Base-by-base conservation (phyloP, 2,329 filamentous ascomycete species). In the Cordyceps sp. region DNA sequence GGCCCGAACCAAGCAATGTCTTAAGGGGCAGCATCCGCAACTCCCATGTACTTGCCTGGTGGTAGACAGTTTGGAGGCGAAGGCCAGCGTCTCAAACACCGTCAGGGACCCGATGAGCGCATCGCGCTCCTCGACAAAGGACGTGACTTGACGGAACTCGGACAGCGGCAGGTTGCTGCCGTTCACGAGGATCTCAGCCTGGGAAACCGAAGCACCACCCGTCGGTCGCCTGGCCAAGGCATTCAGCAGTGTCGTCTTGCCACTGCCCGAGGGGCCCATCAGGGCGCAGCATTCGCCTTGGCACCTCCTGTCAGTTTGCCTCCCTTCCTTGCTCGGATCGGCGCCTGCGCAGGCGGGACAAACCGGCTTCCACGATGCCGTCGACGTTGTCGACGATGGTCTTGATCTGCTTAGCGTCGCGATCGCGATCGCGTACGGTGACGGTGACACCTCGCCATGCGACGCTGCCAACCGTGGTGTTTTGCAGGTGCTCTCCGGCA, bases 41-140 rank as follows among this genome's bases (percentile, higher is more conserved):
- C n/a, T n/a, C n/a, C n/a, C n/a, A n/a, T n/a, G n/a, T n/a, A n/a
- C 53, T 41, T 53, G 69, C 69, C 59, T 62, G 1, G 66, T 48
- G 52, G 42, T 78, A 43, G 37, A 73, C 55, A 92, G 66, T 19
- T 77, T 68, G 0, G 82, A 79, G 0, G 82, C 77, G 50, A 92
- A 92, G 39, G 73, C 58, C 37, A 93, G 57, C 0, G 83, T 92
- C 58, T 92, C 84, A 19, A 68, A 62, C 8, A 88, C 80, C 0
- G 83, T 92, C 39, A 92, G 59, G 0, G 78, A 78, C 5, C 83
- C 84, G 31, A 88, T 78, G 10, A 92, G 62, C 1, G 81, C 77
- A 58, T 93, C 84, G 40, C 92, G 82, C 50, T 93, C 84, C 57
- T 93, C 84, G 17, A 92, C 84, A 47, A 85, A 92, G 29, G 73